Evolutionary conservation across 2,329 filamentous ascomycete species (phyloP).

Genomic region (Talaromyces funiculosus): DNA sequence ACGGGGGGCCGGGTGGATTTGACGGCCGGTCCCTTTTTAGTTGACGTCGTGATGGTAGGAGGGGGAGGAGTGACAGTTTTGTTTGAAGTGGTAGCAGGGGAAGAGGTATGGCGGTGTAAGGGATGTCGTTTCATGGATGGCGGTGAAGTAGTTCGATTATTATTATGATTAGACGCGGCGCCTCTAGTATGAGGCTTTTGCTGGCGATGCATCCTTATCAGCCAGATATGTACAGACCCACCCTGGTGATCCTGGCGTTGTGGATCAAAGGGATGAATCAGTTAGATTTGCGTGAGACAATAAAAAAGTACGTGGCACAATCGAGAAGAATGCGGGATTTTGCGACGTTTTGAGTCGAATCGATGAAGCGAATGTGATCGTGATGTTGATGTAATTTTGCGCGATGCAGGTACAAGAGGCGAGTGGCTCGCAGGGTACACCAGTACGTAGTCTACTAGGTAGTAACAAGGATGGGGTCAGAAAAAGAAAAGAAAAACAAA

Average conservation of each 20-base stretch:
- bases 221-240: slow-evolving; percentile 6
- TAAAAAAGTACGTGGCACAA: too few species aligned
- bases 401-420: slow-evolving; percentile 7
- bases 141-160: slow-evolving; percentile 25
- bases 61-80: slow-evolving; percentile 18
- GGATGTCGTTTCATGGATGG: slow-evolving; percentile 31
- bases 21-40: slow-evolving; percentile 21
- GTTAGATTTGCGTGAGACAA: too few species aligned
- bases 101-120: slow-evolving; percentile 26
- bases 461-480: not conserved
- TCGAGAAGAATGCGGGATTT: not conserved
- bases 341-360: not conserved
- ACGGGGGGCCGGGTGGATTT: slow-evolving; percentile 27
- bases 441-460: too few species aligned
- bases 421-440: not conserved
- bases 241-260: not conserved
- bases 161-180: slow-evolving; percentile 1
- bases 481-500: not conserved
- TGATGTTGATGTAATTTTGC: slow-evolving; percentile 3
- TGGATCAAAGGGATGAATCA: slow-evolving; percentile 6
- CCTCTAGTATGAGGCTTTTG: slow-evolving; percentile 14
- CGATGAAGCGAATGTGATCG: not conserved
- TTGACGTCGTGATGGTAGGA: slow-evolving; percentile 28
- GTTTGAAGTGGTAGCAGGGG: slow-evolving; percentile 17
- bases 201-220: slow-evolving; percentile 12